Percentiles rank a stretch among this genome's conserved stretches.
Evolutionary conservation across 2,329 filamentous ascomycete genomes (phyloP).

Genomic region (Cordyceps cateniannulata): DNA sequence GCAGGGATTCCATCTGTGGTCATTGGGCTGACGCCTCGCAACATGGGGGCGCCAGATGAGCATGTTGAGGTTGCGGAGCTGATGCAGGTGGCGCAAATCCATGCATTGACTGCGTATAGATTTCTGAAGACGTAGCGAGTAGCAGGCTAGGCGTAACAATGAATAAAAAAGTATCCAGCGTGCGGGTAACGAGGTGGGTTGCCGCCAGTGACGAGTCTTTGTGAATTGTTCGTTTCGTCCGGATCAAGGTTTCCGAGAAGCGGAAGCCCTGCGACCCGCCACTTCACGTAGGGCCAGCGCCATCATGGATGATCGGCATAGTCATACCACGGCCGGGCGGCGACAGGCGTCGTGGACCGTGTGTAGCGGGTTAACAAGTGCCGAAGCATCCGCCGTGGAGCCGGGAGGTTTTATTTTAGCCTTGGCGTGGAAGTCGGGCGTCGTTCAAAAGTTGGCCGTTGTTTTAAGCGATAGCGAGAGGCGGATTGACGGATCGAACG

Average conservation of each 20-base stretch:
- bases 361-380: neutral
- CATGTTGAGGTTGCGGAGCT: slow-evolving; percentile 11
- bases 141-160: neutral
- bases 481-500: neutral
- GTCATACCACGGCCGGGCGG: neutral
- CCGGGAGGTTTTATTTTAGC: neutral
- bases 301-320: neutral
- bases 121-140: neutral
- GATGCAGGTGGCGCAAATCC: slow-evolving; percentile 14
- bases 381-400: slow-evolving; percentile 1
- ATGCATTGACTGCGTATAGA: slow-evolving; percentile 11
- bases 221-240: neutral
- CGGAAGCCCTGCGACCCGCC: neutral
- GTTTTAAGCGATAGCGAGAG: neutral
- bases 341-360: neutral
- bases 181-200: too few species aligned
- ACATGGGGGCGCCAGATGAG: slow-evolving; percentile 15
- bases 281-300: neutral
- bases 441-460: neutral
- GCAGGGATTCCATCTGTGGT: slow-evolving; percentile 13
- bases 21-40: slow-evolving; percentile 13
- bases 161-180: too few species aligned
- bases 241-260: neutral
- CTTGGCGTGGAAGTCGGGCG: neutral
- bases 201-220: too few species aligned